phyloP scores from a whole-genome alignment of 345 rosid genomes.

The Ceriops decandra region DNA sequence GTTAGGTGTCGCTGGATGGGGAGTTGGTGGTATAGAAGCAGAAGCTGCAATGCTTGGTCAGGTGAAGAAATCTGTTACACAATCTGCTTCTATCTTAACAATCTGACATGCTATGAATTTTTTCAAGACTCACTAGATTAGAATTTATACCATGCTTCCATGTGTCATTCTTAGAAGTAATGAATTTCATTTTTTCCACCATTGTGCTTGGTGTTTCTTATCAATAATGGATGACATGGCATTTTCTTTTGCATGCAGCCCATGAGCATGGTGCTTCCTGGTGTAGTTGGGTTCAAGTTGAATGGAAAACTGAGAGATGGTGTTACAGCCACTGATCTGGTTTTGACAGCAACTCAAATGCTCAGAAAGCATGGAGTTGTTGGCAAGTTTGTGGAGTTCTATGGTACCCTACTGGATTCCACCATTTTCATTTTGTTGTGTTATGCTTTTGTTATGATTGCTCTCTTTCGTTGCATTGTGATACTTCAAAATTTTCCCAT shows the following conservation, averaged over 20 bases:
- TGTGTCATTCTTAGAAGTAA: background rate
- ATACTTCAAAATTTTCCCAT: background rate
- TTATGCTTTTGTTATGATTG: background rate
- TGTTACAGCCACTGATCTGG: conserved; percentile 92
- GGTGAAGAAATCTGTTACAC: conserved; percentile 36
- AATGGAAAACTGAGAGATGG: conserved; percentile 73
- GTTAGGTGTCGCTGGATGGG: conserved; percentile 98
- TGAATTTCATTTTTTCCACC: background rate
- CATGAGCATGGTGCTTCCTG: conserved; percentile 99
- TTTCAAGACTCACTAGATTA: background rate
- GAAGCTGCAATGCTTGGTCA: conserved; percentile 98
- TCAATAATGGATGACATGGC: conserved; percentile 3
- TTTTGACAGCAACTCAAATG: conserved; percentile 89
- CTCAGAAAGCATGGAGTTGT: conserved; percentile 95
- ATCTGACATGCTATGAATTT: background rate
- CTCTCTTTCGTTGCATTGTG: conserved; percentile 7
- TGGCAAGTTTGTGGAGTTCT: conserved; percentile 91
- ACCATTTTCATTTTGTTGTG: background rate
- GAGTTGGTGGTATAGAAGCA: conserved; percentile 97
- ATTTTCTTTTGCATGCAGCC: conserved; percentile 51
- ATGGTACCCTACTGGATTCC: conserved; percentile 35
- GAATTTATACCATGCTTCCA: too few relatives aligned
- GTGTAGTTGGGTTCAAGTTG: conserved; percentile 91
- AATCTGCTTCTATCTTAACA: background rate
- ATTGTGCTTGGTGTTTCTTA: background rate